Base-by-base conservation (phyloP, 1,139 yeast genomes). In the Taphrina betulina region DNA sequence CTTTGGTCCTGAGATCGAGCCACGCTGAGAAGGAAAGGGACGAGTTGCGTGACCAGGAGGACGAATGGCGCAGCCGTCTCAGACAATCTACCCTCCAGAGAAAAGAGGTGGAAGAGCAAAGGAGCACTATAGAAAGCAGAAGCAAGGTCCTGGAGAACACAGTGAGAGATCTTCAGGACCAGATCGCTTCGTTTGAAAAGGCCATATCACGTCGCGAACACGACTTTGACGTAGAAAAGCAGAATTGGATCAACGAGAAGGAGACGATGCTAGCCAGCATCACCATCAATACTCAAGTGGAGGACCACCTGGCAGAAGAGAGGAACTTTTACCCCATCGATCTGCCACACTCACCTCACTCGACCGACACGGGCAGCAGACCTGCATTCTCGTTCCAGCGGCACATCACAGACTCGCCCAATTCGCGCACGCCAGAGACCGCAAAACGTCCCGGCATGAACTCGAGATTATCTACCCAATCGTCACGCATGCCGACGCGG, bases 1-100 rank as follows among this genome's bases (percentile, higher is more conserved):
- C 76, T 33, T 68, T 83, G 56, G 71, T 76, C 48, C 65, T 69
- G 14, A 78, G 79, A 58, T 71, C 81, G 5, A 73, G 77, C 22
- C 69, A 69, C 34, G 69, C 83, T 38, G 75, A 78, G 35, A 60
- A 67, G 16, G 63, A 63, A 36, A 57, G 57, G 14, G 64, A 62
- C 22, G 63, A 62, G 17, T 12, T 35, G n/a, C 35, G 41, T 2
- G 52, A 60, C 33, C 59, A 57, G 14, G 64, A 63, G 34, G 36
- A 52, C 3, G 48, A 43, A 3, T 53, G 65, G 1, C 60, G 71
- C 44, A 75, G 71, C 57, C 69, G 68, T 53, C 63, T 72, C 5
- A 74, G 75, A 55, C 73, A 53, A 1, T 55, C 51, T 20, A 28
- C 22, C 3, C 17, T 60, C 43, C 48, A 45, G 19, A 36, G 55